Evolutionary conservation across 805 yeast species (phyloP).

Genomic region (Kluyveromyces starmeri): DNA sequence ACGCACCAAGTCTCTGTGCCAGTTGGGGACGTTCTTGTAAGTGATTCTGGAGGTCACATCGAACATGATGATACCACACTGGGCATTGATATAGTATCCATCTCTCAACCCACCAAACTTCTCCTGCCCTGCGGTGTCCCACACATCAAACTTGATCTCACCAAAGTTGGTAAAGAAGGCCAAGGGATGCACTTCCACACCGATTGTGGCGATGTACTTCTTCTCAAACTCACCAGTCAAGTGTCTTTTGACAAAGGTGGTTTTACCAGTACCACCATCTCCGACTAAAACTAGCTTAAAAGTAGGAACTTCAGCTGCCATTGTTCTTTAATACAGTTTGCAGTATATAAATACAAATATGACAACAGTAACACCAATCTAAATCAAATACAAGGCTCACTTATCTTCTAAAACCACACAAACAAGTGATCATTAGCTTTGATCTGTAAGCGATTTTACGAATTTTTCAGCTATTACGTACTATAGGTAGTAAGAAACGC

Average conservation of each 20-base stretch:
- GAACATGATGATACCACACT: conserved; percentile 99
- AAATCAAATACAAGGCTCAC: no score
- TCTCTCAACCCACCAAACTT: conserved; percentile 99
- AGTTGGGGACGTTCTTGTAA: conserved; percentile 99
- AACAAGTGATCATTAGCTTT: no score
- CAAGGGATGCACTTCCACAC: conserved; percentile 99
- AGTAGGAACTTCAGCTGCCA: conserved; percentile 85
- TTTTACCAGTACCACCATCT: conserved; percentile 99
- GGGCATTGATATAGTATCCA: conserved; percentile 99
- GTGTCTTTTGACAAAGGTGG: conserved; percentile 99
- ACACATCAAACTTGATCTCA: conserved; percentile 96
- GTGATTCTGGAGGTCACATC: conserved; percentile 99
- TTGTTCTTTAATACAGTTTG: conserved; percentile 21
- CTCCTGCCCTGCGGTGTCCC: conserved; percentile 99
- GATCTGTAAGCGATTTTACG: no score
- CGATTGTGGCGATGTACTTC: conserved; percentile 97
- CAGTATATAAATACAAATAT: no score
- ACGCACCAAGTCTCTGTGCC: conserved; percentile 99
- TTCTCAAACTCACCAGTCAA: conserved; percentile 99
- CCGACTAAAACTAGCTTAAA: conserved; percentile 98
- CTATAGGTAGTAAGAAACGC: no score
- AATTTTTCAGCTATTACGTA: no score
- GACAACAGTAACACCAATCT: no score
- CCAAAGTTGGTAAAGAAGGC: conserved; percentile 98
- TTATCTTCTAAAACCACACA: no score